Evolutionary conservation across 2,329 filamentous ascomycete genomes (phyloP).

Genomic region (Colletotrichum plurivorum): DNA sequence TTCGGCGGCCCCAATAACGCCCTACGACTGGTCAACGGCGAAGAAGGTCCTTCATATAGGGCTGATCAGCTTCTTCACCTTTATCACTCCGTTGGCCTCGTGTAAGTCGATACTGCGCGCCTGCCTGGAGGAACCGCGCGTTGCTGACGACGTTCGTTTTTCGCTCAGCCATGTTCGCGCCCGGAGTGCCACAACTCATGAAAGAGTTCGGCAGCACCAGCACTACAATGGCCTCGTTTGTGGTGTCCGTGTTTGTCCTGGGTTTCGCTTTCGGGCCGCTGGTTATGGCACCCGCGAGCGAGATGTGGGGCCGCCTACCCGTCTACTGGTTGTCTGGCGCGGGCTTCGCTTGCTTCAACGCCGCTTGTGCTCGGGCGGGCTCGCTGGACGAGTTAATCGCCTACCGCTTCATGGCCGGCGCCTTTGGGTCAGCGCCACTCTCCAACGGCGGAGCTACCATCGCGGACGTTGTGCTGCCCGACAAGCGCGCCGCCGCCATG

Average conservation of each 20-base stretch:
- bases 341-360: slow-evolving; percentile 55
- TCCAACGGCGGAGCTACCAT: slow-evolving; percentile 69
- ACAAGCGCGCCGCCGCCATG: slow-evolving; percentile 59
- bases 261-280: slow-evolving; percentile 73
- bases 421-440: slow-evolving; percentile 66
- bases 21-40: slow-evolving; percentile 1
- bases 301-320: slow-evolving; percentile 69
- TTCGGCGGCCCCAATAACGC: too few relatives aligned
- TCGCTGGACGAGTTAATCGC: slow-evolving; percentile 57
- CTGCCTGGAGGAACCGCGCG: too few relatives aligned
- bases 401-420: slow-evolving; percentile 67
- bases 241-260: slow-evolving; percentile 74
- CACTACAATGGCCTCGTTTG: slow-evolving; percentile 62
- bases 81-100: slow-evolving; percentile 50
- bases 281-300: slow-evolving; percentile 71
- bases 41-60: slow-evolving; percentile 15
- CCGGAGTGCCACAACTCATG: slow-evolving; percentile 66
- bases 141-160: too few relatives aligned
- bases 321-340: slow-evolving; percentile 64
- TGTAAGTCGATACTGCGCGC: neutral
- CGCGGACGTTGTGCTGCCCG: slow-evolving; percentile 49
- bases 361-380: slow-evolving; percentile 55
- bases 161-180: slow-evolving; percentile 65
- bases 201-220: slow-evolving; percentile 62
- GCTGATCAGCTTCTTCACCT: slow-evolving; percentile 56